Base-by-base conservation (phyloP, 2,329 filamentous ascomycete species). In the Pseudocercospora musae region DNA sequence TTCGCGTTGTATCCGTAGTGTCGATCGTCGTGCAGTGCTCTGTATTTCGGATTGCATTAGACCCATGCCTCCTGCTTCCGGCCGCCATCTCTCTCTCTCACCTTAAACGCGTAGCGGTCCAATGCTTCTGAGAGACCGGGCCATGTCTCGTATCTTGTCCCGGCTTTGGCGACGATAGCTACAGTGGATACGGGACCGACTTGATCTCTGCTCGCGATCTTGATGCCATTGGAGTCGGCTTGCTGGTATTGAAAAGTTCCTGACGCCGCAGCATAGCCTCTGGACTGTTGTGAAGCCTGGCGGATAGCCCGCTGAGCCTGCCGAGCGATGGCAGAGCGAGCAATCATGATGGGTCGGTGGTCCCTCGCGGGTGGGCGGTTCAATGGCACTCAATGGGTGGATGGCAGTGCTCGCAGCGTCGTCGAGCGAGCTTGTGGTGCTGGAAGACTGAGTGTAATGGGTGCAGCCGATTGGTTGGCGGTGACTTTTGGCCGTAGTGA, bases 51-150 rank as follows among this genome's bases (percentile, higher is more conserved):
- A 27, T 42, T 33, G 33, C n/a, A 67, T 70, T 62, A 72, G 66
- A 57, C 56, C 48, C 59, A 25, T 44, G 29, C 40, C 23, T 58
- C 44, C 49, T 31, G 29, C 31, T 40, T 33, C 33, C 56, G 40
- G 63, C 31, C 21, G 49, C 37, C 37, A 18, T 40, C 27, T 54
- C 44, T 18, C 27, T 50, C 58, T 42, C 80, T 72, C 78, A 92
- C 95, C 91, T 96, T 96, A 87, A 97, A 99, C 69, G 96, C 94
- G 82, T 96, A 99, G 78, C 92, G 90, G 82, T 95, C 90, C 70
- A 99, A 85, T 62, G 90, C 94, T 75, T 93, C 89, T 68, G 94
- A 89, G 78, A 97, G 85, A 69, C 95, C 95, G 67, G 95, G 95
- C 70, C 90, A 84, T 68, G 91, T 86, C 83, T 99, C 89, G 80